phyloP scores from a whole-genome alignment of 225 moss, liverwort and hornwort species.

The Marchantia polymorpha region DNA sequence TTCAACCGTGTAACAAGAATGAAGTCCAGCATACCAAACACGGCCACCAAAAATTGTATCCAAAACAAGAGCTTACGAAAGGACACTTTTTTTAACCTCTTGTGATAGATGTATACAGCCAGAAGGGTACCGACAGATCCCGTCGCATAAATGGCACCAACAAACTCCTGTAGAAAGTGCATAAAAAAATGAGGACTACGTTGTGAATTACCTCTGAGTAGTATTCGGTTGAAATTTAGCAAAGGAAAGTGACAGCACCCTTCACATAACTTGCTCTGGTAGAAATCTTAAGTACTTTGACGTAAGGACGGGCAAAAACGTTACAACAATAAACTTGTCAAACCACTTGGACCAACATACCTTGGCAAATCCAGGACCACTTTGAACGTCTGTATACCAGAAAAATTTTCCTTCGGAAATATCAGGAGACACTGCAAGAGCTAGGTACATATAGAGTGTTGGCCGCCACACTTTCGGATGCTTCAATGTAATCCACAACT shows the following conservation, averaged over 20 bases:
- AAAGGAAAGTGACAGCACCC: too few species aligned
- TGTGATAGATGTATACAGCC: conserved; percentile 70
- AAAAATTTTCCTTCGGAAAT: conserved; percentile 93
- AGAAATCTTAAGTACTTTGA: too few species aligned
- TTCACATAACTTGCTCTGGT: too few species aligned
- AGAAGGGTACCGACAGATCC: conserved; percentile 76
- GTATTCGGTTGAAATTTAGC: too few species aligned
- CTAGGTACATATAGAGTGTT: conserved; percentile 78
- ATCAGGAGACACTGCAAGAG: conserved; percentile 71
- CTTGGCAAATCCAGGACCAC: conserved; percentile 87
- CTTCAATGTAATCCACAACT: conserved; percentile 80
- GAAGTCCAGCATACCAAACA: conserved; percentile 78
- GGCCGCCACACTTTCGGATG: conserved; percentile 80
- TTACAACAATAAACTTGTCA: too few species aligned
- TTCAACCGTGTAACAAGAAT: conserved; percentile 72
- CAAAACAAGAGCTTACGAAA: conserved; percentile 76
- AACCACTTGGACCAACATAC: conserved; percentile 20
- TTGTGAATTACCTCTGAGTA: too few species aligned
- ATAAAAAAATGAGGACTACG: not conserved
- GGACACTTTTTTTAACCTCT: conserved; percentile 63
- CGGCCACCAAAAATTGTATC: conserved; percentile 62
- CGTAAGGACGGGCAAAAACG: too few species aligned
- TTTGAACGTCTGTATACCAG: conserved; percentile 68
- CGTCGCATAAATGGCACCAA: conserved; percentile 85
- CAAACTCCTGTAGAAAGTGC: conserved; percentile 58